A percentile compares a stretch with the other conserved stretches of the same genome.
Evolutionary conservation across 306 rosid genomes (phyloP).

Genomic region (Pyrus betulifolia): DNA sequence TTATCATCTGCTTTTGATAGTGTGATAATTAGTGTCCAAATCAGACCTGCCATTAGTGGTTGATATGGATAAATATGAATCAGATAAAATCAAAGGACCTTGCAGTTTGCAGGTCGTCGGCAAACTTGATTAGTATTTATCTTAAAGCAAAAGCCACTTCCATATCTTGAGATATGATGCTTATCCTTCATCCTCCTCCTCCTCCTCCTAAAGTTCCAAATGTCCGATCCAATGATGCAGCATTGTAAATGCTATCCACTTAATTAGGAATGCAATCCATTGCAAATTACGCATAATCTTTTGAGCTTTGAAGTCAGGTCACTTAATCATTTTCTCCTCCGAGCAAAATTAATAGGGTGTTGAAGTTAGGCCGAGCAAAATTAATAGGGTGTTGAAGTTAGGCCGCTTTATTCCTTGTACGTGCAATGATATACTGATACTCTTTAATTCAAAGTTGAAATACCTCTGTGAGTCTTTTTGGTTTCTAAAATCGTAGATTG

Average conservation of each 20-base stretch:
- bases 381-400: neutral
- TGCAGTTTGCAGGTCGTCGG: neutral
- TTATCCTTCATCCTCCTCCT: neutral
- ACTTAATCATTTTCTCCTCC: neutral
- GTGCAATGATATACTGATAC: neutral
- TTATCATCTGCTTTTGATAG: neutral
- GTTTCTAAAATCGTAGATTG: too few relatives aligned
- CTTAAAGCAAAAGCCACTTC: neutral
- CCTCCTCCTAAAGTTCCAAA: neutral
- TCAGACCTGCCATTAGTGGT: neutral
- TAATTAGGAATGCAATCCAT: neutral
- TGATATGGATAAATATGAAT: neutral
- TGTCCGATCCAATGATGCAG: neutral
- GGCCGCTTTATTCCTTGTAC: neutral
- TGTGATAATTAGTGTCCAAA: neutral
- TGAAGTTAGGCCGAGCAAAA: neutral
- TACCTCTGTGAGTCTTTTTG: accelerated
- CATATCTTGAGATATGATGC: neutral
- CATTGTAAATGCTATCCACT: neutral
- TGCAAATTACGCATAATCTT: neutral
- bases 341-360: neutral
- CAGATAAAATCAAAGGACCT: neutral
- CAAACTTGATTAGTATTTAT: neutral
- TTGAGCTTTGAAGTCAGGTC: neutral
- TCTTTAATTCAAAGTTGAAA: neutral